Base-by-base conservation (phyloP, 2,329 filamentous ascomycete genomes). In the Phaeoacremonium minimum region DNA sequence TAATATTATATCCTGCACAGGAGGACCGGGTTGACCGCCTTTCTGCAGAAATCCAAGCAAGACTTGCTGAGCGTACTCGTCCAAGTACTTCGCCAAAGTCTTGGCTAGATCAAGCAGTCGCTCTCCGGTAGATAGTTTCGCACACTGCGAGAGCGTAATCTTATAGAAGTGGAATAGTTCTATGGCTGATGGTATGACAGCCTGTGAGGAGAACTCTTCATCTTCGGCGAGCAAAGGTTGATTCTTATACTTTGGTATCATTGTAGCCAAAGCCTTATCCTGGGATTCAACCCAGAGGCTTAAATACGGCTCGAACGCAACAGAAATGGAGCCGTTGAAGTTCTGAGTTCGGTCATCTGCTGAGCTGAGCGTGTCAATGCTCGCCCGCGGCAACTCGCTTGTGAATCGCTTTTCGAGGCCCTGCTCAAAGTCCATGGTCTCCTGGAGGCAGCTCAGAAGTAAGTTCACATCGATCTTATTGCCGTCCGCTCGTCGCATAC, bases 141-240 rank as follows among this genome's bases (percentile, higher is more conserved):
- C 89, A 61, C 93, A 98, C 63, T 98, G 93, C 4, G 89, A 88
- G 22, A 98, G 67, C 0, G 88, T 91, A 41, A 91, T 77, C 43
- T 95, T 88, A 64, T 98, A 98, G 56, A 96, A 95, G 52, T 95
- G 88, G 63, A 98, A 98, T 1, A 98, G 76, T 56, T 98, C 93
- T 31, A 95, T 96, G 4, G 93, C 95, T 0, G 93, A 97, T 2
- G 85, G 74, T 40, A 96, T 91, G 38, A 98, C 91, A 30, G 87
- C 81, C 56, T 95, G 87, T 0, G 86, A 73, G 29, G 87, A 87
- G 58, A 97, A 97, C 38, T 98, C 93, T 49, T 98, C 93, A 47
- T 96, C 93, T 0, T 76, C 67, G 4, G 87, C 80, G 28, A 89
- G 74, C 4, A 95, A 72, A 0, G 88, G 85, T 49, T 95, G 88